Percentiles rank a stretch among this genome's conserved stretches.
phyloP scores from a whole-genome alignment of 495 filamentous ascomycete species.

The Penicillium coprophilum region DNA sequence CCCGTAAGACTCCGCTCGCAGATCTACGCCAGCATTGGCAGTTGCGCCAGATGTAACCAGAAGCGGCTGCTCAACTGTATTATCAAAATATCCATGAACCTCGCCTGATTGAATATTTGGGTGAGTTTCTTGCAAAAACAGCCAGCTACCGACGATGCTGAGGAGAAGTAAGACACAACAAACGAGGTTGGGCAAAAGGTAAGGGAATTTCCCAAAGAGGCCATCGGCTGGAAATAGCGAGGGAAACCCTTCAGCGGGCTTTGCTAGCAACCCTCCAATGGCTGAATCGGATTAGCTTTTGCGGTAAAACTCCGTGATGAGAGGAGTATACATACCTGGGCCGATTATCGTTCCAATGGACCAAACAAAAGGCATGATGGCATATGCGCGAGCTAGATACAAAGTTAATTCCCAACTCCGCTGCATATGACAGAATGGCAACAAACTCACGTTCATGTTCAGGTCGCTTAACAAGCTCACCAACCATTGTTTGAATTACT shows the following conservation, averaged over 20 bases:
- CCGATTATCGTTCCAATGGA: conserved; percentile 82
- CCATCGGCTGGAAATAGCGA: conserved; percentile 59
- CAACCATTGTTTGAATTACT: conserved; percentile 92
- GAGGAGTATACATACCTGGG: conserved; percentile 45
- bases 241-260: conserved; percentile 69
- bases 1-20: conserved; percentile 74
- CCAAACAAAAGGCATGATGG: conserved; percentile 88
- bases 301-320: background rate
- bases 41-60: conserved; percentile 70
- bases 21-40: conserved; percentile 65
- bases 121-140: conserved; percentile 77
- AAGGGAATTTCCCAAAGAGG: conserved; percentile 75
- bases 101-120: conserved; percentile 70
- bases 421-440: background rate
- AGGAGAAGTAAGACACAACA: conserved; percentile 69
- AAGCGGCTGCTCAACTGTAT: conserved; percentile 65
- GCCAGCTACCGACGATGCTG: conserved; percentile 70
- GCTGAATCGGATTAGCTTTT: conserved; percentile 38
- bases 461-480: conserved; percentile 72
- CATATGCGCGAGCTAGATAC: conserved; percentile 66
- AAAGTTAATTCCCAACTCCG: conserved; percentile 7
- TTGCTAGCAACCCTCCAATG: conserved; percentile 76
- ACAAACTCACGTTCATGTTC: conserved; percentile 74
- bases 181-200: conserved; percentile 76
- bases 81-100: conserved; percentile 44